A percentile compares a stretch with the other conserved stretches of the same genome.
These are phyloP conservation scores for Colletotrichum trifolii DNA, from an alignment of 2,329 filamentous ascomycete genomes.

Conservation along the genomic window DNA sequence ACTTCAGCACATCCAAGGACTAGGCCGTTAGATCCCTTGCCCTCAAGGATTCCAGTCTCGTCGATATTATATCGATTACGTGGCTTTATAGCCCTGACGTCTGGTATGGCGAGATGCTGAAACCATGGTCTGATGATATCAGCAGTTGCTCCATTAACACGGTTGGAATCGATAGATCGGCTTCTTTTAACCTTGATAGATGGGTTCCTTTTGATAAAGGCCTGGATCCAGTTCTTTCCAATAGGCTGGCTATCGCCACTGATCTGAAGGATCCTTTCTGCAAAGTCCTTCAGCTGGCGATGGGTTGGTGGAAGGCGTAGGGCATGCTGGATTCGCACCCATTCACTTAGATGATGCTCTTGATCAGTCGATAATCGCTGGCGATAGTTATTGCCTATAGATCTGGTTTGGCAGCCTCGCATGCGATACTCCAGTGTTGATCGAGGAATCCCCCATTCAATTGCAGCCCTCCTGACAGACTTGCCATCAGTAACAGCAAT, in stretches of 20 bases:
- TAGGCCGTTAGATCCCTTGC: no score
- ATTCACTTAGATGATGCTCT: slow-evolving; percentile 23
- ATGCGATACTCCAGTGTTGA: neutral
- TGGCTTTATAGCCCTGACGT: no score
- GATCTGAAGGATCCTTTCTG: slow-evolving; percentile 1
- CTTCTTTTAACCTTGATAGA: no score
- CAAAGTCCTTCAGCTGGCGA: slow-evolving; percentile 21
- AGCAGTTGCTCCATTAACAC: no score
- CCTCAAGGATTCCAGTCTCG: no score
- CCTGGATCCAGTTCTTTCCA: neutral
- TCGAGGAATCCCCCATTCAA: neutral
- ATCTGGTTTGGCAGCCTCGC: no score
- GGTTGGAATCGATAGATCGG: no score
- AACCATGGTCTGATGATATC: no score
- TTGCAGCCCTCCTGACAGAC: neutral
- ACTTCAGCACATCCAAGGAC: no score
- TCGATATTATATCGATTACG: no score
- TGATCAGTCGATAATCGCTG: slow-evolving; percentile 11
- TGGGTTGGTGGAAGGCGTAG: slow-evolving; percentile 26
- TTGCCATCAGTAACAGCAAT: slow-evolving; percentile 36
- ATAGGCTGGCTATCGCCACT: neutral
- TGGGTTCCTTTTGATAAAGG: neutral
- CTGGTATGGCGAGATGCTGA: no score
- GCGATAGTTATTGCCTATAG: no score
- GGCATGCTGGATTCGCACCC: slow-evolving; percentile 17